These are phyloP conservation scores for Oropetium thomaeum DNA, from an alignment of 176 grass and related monocot species.

Conservation along the genomic window DNA sequence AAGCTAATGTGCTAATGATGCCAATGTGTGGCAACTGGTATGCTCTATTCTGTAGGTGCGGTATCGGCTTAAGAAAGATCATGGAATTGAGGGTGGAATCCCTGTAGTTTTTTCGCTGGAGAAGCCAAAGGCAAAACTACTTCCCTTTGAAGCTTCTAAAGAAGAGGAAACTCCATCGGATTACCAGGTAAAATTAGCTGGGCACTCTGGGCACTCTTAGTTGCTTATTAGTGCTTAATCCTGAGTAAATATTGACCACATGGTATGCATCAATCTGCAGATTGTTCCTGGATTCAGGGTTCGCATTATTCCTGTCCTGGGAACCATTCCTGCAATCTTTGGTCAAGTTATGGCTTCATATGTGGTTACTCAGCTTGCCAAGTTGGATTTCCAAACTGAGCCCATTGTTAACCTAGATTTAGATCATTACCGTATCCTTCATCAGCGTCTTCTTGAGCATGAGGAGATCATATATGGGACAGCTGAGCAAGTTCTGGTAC, in stretches of 20 bases:
- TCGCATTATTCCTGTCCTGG: constrained; percentile 89
- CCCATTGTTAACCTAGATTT: constrained; percentile 93
- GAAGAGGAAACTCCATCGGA: constrained; percentile 95
- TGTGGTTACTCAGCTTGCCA: constrained; percentile 68
- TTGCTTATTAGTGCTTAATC: background rate
- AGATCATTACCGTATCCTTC: constrained; percentile 89
- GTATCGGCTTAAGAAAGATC: constrained; percentile 76
- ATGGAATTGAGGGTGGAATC: constrained; percentile 88
- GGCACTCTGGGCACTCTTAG: background rate
- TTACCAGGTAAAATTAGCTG: constrained; percentile 84
- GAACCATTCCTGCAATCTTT: constrained; percentile 94
- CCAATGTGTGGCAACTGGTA: background rate
- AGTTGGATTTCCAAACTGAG: constrained; percentile 74
- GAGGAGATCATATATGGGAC: constrained; percentile 84
- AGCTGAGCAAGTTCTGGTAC: constrained; percentile 79
- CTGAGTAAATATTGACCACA: constrained; percentile 5
- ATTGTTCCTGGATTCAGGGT: constrained; percentile 96
- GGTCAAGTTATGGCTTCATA: constrained; percentile 96
- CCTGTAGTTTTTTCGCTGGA: constrained; percentile 84
- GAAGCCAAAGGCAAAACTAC: constrained; percentile 92
- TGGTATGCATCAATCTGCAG: constrained; percentile 40
- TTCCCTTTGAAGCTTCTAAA: constrained; percentile 88
- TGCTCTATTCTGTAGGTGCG: constrained; percentile 67
- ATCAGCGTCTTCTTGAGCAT: constrained; percentile 91
- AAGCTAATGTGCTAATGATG: constrained; percentile 14